Evolutionary conservation across 2,329 filamentous ascomycete genomes (phyloP).

Genomic region (Penicillium sp.): DNA sequence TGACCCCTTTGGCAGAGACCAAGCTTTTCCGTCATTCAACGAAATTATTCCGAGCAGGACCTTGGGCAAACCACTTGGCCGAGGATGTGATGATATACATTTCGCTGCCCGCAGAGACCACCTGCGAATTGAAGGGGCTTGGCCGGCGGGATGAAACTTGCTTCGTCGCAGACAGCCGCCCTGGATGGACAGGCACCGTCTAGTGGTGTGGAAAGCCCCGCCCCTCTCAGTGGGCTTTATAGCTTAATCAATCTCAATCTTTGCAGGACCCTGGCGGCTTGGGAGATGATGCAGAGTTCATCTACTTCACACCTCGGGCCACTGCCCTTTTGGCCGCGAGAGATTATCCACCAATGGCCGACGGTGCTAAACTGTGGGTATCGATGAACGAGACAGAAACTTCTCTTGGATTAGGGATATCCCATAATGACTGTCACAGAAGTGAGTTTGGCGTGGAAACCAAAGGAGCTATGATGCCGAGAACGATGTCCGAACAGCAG

Average conservation of each 20-base stretch:
- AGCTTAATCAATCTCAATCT: constrained; percentile 15
- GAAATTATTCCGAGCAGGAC: constrained; percentile 7
- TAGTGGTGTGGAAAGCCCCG: constrained; percentile 11
- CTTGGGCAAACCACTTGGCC: background rate
- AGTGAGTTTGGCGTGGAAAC: constrained; percentile 11
- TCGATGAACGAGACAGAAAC: constrained; percentile 12
- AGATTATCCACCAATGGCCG: constrained; percentile 26
- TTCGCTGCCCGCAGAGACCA: constrained; percentile 5
- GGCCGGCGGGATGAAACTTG: constrained; percentile 24
- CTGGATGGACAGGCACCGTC: constrained; percentile 17
- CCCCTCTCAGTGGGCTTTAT: constrained; percentile 2
- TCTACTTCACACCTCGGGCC: constrained; percentile 28
- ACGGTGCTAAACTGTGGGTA: constrained; percentile 5
- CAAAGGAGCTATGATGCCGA: constrained; percentile 13
- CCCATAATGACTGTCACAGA: constrained; percentile 16
- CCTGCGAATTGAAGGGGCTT: constrained; percentile 3
- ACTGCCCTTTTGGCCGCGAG: constrained; percentile 14
- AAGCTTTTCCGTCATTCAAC: constrained; percentile 7
- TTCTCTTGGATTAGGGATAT: constrained; percentile 15
- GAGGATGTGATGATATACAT: constrained; percentile 5
- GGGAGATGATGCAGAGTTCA: constrained; percentile 17
- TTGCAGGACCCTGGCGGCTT: constrained; percentile 12
- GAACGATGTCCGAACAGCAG: constrained; percentile 1
- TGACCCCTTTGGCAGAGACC: background rate
- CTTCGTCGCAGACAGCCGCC: constrained; percentile 27